Evolutionary conservation across 306 rosid genomes (phyloP), one percentile per base, ranked within the genome.

Genomic region (Fagus crenata): DNA sequence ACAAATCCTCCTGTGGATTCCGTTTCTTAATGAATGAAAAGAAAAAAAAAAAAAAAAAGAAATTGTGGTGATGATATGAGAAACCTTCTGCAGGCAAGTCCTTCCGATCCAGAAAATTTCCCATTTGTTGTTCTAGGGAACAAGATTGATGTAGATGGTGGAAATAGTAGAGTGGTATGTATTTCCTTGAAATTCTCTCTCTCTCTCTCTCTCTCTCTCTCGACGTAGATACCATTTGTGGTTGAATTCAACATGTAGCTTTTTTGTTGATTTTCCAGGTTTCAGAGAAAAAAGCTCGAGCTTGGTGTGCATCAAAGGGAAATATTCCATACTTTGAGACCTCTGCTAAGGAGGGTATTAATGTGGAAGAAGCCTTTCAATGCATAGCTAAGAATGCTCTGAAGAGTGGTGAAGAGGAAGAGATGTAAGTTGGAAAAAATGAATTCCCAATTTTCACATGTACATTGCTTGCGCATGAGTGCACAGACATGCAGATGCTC

Each of bases 241-340:
- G 31, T 56, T 31, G 46, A 54, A 43, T 55, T 69, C 33, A 39
- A 37, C 4, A 40, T 42, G 33, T 60, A 5, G 11, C 31, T 71
- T 41, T 22, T 76, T 69, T 75, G 42, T 71, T 75, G 36, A 39
- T 75, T 63, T 58, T 65, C 67, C 82, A 96, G 99, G 99, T 96
- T 53, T 91, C 99, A 0, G 98, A 91, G 83, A 96, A 92, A 86
- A 96, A 96, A 80, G 99, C 99, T 59, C 92, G 96, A 39, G 99
- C 98, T 58, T 96, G 99, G 99, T 96, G 99, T 89, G 98, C 98
- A 71, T 86, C 98, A 4, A 96, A 96, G 83, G 99, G 99, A 84
- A 91, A 92, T 82, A 96, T 96, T 79, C 99, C 97, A 31, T 96
- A 96, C 87, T 96, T 88, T 78, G 99, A 96, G 90, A 96, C 99